Evolutionary conservation across 2,329 filamentous ascomycete genomes (phyloP).

Genomic region (Penicillium hordei): DNA sequence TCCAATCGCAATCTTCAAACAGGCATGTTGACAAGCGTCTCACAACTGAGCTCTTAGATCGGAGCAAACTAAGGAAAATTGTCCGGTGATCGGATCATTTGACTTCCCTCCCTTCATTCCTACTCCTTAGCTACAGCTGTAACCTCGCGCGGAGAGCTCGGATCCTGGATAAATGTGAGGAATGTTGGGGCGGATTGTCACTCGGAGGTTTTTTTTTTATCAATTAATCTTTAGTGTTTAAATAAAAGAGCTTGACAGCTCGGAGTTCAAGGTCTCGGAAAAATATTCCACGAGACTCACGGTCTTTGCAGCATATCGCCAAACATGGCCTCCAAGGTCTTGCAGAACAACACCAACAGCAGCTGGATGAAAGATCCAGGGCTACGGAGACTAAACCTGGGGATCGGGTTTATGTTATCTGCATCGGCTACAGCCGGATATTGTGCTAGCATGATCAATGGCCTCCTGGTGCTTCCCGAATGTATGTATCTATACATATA

Average conservation of each 20-base stretch:
- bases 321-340: constrained; percentile 11
- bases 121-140: constrained; percentile 13
- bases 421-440: constrained; percentile 28
- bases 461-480: constrained; percentile 24
- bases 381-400: constrained; percentile 22
- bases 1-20: constrained; percentile 4
- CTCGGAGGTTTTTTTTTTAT: constrained; percentile 9
- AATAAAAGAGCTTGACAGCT: constrained; percentile 14
- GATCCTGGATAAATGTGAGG: constrained; percentile 5
- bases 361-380: constrained; percentile 16
- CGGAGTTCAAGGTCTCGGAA: not conserved
- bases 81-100: constrained; percentile 15
- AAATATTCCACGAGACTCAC: not conserved
- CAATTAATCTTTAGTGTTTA: constrained; percentile 7
- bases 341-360: constrained; percentile 11
- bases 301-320: not conserved
- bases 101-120: constrained; percentile 11
- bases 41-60: not conserved
- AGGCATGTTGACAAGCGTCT: constrained; percentile 11
- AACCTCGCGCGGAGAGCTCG: constrained; percentile 6
- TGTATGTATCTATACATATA: constrained; percentile 13
- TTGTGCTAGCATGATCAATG: constrained; percentile 28
- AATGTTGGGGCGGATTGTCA: constrained; percentile 5
- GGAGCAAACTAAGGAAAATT: constrained; percentile 1
- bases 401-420: constrained; percentile 25